Evolutionary conservation across 2,329 filamentous ascomycete species (phyloP), one percentile per base, ranked within the genome.

Genomic region (Dactylonectria macrodidyma): DNA sequence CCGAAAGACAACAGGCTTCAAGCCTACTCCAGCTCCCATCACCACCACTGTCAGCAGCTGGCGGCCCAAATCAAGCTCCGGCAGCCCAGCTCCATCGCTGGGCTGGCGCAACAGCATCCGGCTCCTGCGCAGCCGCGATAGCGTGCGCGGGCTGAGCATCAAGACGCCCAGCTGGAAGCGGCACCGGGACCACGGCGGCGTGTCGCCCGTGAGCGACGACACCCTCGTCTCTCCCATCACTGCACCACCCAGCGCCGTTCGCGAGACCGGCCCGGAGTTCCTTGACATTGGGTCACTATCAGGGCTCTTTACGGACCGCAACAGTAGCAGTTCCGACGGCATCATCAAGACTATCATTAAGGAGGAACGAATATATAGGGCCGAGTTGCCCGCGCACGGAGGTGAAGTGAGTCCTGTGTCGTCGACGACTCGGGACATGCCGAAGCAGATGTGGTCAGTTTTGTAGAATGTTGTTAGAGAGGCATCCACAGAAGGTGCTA

Each of bases 121-220:
- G 11, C 61, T 68, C 34, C 59, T 77, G 1, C 75, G 72, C 11
- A 66, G 62, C 9, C 57, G 66, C 3, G 73, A 76, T 3, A 76
- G 75, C 36, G 64, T 78, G 59, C 70, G 72, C 1, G 73, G 73
- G 30, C 63, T 80, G 1, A 73, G 73, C 58, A 59, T 72, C 59
- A 77, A 73, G 58, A 70, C 76, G 0, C 60, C 74, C n/a, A 72
- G 70, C 24, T 79, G 79, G 77, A 72, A 75, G 30, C 73, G 75
- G 14, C 68, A 70, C n/a, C 77, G 72, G 36, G 16, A 52, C 5
- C 16, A 36, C n/a, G 50, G 34, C 14, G 51, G n/a, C 16, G n/a
- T 3, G 19, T 54, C 51, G 51, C 51, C 51, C 19, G 8, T 33
- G 10, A 38, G 51, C 33, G 33, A 36, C 12, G 30, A 19, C 33